Percentiles rank a stretch among this genome's conserved stretches.
Evolutionary conservation across 1,139 yeast genomes (phyloP).

Genomic region (Nakaseomyces delphensis): DNA sequence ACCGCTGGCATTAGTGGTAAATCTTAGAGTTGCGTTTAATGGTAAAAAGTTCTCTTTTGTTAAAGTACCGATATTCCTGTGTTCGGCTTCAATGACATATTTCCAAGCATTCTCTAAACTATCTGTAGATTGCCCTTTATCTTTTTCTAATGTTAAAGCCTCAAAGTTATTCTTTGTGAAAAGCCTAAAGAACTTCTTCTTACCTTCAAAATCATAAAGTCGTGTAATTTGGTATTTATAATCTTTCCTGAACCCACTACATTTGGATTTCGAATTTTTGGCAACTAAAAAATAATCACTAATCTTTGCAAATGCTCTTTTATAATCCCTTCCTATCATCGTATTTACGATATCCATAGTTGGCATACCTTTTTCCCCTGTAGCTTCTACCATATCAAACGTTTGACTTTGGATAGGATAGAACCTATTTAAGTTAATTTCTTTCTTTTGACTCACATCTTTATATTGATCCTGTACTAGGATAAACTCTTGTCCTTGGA

Average conservation of each 20-base stretch:
- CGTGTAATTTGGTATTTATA: conserved; percentile 38
- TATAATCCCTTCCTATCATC: conserved; percentile 48
- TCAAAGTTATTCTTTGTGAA: conserved; percentile 41
- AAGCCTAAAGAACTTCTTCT: conserved; percentile 63
- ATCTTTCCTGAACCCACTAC: conserved; percentile 29
- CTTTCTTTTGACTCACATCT: conserved; percentile 14
- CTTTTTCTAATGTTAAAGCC: conserved; percentile 17
- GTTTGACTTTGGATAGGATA: conserved; percentile 61
- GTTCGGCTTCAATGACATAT: neutral
- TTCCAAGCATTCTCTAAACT: neutral
- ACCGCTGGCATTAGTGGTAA: conserved; percentile 16
- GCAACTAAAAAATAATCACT: conserved; percentile 41
- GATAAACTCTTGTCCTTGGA: conserved; percentile 29
- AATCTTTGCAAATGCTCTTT: conserved; percentile 42
- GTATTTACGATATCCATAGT: conserved; percentile 44
- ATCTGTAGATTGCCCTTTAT: conserved; percentile 9
- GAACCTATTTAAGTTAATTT: conserved; percentile 38
- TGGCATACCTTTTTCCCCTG: conserved; percentile 44
- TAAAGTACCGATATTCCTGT: conserved; percentile 12
- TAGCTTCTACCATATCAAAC: conserved; percentile 38
- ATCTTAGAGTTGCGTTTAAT: conserved; percentile 26
- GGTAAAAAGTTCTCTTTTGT: conserved; percentile 20
- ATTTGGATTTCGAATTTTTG: conserved; percentile 30
- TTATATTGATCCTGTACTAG: conserved; percentile 20
- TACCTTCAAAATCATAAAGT: conserved; percentile 65